Evolutionary conservation across 176 grass and related monocot genomes (phyloP).

Genomic region (Musa troglodytarum): DNA sequence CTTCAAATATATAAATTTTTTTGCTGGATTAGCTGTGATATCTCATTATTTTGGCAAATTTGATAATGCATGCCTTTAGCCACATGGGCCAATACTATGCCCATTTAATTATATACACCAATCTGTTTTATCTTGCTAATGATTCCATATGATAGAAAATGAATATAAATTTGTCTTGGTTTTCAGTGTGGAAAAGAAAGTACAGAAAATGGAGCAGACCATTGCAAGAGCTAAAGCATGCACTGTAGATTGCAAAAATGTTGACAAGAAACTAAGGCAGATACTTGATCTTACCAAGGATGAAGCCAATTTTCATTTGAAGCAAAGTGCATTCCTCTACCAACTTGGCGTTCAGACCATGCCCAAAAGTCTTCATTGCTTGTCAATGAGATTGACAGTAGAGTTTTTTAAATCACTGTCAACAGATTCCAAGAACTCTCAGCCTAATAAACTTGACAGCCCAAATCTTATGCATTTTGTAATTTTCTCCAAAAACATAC

Average conservation of each 20-base stretch:
- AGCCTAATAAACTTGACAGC: slow-evolving; percentile 42
- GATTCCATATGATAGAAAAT: neutral
- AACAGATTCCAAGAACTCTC: slow-evolving; percentile 43
- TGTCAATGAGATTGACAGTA: slow-evolving; percentile 95
- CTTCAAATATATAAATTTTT: neutral
- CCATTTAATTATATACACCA: neutral
- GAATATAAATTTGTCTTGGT: neutral
- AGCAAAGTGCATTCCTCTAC: slow-evolving; percentile 94
- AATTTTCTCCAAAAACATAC: slow-evolving; percentile 86
- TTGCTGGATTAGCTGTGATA: neutral
- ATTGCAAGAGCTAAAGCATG: slow-evolving; percentile 61
- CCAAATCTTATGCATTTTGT: slow-evolving; percentile 74
- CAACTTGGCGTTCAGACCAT: slow-evolving; percentile 95
- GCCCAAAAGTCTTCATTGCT: slow-evolving; percentile 95
- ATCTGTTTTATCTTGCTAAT: neutral
- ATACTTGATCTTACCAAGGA: slow-evolving; percentile 93
- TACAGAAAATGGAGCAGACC: slow-evolving; percentile 64
- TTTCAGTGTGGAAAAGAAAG: slow-evolving; percentile 66
- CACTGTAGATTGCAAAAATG: slow-evolving; percentile 86
- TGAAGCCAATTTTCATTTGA: slow-evolving; percentile 96
- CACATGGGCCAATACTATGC: neutral
- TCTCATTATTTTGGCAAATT: neutral
- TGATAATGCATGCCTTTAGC: neutral
- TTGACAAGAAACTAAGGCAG: slow-evolving; percentile 80
- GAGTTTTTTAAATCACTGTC: slow-evolving; percentile 68